Evolutionary conservation across 1,284 basidiomycete genomes (phyloP), one percentile per base, ranked within the genome.

Genomic region (Leccinum pallidistipes): DNA sequence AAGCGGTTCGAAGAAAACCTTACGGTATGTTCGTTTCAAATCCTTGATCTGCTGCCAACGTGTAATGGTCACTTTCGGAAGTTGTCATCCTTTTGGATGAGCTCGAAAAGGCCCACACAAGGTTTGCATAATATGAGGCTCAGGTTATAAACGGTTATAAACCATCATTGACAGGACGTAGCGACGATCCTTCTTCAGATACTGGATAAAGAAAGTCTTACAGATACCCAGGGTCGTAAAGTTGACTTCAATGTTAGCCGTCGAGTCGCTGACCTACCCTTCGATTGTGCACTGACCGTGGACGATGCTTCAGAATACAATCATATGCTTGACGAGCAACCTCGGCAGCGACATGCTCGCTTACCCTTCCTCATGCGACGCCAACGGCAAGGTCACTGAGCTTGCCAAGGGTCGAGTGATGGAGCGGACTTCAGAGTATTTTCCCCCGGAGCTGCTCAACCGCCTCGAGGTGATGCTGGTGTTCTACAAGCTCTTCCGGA

Each of bases 151-250:
- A 16, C 2, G 12, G 16, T 27, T 14, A 55, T 18, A 55, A 5
- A 60, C 53, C 29, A 61, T 9, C 29, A 53, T 51, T 55, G 32
- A 32, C 60, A 86, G 81, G 94, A 95, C 68, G 94, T 97, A 29
- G 85, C 91, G 1, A 93, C 96, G 86, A 93, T 97, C 62, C 80
- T 97, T 12, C 82, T 98, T 3, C 95, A 97, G 74, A 91, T 98
- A 60, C 83, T 98, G 36, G 95, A 98, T 69, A 95, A 98, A 75
- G 95, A 95, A 10, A 86, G 80, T 59, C 81, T 97, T 63, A 97
- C 94, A 1, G 95, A 98, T 72, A 90, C 87, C 65, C 87, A 91
- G 71, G 89, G 90, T 34, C 79, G 81, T 52, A 90, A 88, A 69
- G 86, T 90, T 7, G 90, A 94, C 74, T 94, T 94, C 79, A 90